Percentiles rank a stretch among this genome's conserved stretches.
These are phyloP conservation scores for Daldinia concentrica DNA, from an alignment of 495 filamentous ascomycete genomes.

Conservation along the genomic window DNA sequence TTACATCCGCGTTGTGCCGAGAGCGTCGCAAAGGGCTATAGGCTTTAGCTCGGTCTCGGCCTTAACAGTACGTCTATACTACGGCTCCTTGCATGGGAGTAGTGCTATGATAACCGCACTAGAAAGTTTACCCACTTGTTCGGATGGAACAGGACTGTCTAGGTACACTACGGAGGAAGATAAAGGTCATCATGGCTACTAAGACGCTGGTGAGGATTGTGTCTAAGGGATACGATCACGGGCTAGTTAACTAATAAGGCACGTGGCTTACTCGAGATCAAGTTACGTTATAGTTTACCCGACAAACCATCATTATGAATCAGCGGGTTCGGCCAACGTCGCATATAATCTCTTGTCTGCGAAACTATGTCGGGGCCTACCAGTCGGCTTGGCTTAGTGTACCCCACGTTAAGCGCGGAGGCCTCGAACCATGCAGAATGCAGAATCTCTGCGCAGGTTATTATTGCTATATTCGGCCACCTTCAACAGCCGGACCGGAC, in stretches of 20 bases:
- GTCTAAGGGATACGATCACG: not conserved
- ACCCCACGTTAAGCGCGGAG: slow-evolving; percentile 32
- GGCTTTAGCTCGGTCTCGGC: slow-evolving; percentile 3
- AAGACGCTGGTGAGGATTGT: not conserved
- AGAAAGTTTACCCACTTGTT: not conserved
- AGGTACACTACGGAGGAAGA: slow-evolving; percentile 4
- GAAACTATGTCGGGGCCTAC: slow-evolving; percentile 12
- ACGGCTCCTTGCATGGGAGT: slow-evolving; percentile 12
- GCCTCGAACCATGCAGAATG: slow-evolving; percentile 26
- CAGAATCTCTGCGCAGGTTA: slow-evolving; percentile 20
- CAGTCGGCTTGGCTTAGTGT: slow-evolving; percentile 22
- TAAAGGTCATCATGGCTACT: not conserved
- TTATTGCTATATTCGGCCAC: slow-evolving; percentile 36
- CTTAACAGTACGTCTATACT: not conserved
- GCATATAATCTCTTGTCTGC: slow-evolving; percentile 17
- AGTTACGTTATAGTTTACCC: slow-evolving; percentile 39
- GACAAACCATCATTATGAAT: slow-evolving; percentile 26
- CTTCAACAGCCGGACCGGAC: slow-evolving; percentile 22
- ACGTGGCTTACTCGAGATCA: slow-evolving; percentile 14
- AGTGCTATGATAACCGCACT: slow-evolving; percentile 18
- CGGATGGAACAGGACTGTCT: slow-evolving; percentile 8
- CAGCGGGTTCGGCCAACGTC: slow-evolving; percentile 37
- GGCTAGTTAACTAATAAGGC: slow-evolving; percentile 4
- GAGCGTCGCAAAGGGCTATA: not conserved
- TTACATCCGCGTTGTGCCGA: slow-evolving; percentile 15